These are phyloP conservation scores for Cystobasidiaceae sp. DNA, from an alignment of 1,284 basidiomycete genomes.

Conservation along the genomic window DNA sequence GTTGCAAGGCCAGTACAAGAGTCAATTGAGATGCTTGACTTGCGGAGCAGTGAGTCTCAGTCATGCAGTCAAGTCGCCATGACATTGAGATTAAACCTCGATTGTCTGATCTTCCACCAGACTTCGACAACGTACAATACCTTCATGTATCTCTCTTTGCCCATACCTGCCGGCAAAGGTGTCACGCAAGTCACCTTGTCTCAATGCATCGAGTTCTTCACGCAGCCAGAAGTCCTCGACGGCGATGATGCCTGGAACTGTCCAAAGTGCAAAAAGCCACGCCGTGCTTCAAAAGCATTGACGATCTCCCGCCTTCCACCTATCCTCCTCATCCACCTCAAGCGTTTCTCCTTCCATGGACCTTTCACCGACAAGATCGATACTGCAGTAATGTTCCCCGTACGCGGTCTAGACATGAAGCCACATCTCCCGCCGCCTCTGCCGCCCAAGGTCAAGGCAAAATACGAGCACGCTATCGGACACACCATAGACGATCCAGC, in stretches of 20 bases:
- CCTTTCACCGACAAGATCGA: constrained; percentile 82
- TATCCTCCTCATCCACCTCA: constrained; percentile 89
- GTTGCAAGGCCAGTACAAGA: constrained; percentile 96
- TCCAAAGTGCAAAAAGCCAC: constrained; percentile 79
- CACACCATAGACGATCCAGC: constrained; percentile 4
- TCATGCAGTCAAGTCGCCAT: background rate
- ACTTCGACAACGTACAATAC: constrained; percentile 96
- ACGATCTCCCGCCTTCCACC: constrained; percentile 85
- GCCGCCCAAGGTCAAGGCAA: constrained; percentile 38
- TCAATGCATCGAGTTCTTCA: constrained; percentile 83
- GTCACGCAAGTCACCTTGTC: constrained; percentile 66
- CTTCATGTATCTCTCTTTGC: constrained; percentile 92
- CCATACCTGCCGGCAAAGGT: constrained; percentile 66
- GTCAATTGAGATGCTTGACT: constrained; percentile 80
- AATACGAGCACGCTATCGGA: constrained; percentile 30
- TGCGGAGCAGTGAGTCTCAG: constrained; percentile 68
- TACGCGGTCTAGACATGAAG: constrained; percentile 76
- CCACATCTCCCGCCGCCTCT: constrained; percentile 71
- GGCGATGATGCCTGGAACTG: constrained; percentile 95
- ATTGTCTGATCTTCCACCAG: constrained; percentile 49
- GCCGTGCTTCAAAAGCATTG: constrained; percentile 78
- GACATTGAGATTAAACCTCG: too few species aligned
- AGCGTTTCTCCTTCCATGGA: constrained; percentile 88
- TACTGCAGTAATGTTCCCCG: constrained; percentile 60
- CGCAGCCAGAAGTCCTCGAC: constrained; percentile 84